These are phyloP conservation scores for Aspergillus arachidicola DNA, from an alignment of 2,329 filamentous ascomycete genomes.

Conservation along the genomic window DNA sequence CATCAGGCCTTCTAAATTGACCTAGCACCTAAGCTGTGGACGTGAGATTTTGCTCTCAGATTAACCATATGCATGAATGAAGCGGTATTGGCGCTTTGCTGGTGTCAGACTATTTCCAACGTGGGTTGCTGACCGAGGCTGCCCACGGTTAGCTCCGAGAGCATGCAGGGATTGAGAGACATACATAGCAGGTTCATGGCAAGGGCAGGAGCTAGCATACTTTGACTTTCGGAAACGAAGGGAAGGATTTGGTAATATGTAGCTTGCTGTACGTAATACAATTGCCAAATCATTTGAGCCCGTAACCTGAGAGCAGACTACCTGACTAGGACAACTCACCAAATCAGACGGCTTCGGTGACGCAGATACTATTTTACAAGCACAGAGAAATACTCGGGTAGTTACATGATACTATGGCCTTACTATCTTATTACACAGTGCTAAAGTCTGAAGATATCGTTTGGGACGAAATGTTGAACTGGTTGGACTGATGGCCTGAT, in stretches of 20 bases:
- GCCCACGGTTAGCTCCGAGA: background rate
- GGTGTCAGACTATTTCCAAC: no score
- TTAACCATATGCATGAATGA: no score
- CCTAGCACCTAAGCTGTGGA: no score
- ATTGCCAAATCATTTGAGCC: background rate
- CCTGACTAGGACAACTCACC: no score
- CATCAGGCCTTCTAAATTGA: no score
- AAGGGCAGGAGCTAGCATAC: background rate
- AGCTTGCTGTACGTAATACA: background rate
- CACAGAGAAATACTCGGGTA: background rate
- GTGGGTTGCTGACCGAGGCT: no score
- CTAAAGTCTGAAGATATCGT: background rate
- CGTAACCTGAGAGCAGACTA: background rate
- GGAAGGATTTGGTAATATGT: background rate
- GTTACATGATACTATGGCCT: background rate
- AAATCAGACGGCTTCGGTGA: background rate
- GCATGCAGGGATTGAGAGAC: background rate
- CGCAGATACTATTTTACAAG: background rate
- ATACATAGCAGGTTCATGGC: background rate
- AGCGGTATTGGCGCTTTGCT: no score
- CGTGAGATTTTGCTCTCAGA: no score
- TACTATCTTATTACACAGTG: background rate
- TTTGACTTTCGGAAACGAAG: background rate
- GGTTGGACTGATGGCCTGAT: background rate
- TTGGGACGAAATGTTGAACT: background rate